Percentiles rank a stretch among this genome's conserved stretches.
Evolutionary conservation across 164 flowering plant genomes (phyloP).

Genomic region (Vitis cinerea): DNA sequence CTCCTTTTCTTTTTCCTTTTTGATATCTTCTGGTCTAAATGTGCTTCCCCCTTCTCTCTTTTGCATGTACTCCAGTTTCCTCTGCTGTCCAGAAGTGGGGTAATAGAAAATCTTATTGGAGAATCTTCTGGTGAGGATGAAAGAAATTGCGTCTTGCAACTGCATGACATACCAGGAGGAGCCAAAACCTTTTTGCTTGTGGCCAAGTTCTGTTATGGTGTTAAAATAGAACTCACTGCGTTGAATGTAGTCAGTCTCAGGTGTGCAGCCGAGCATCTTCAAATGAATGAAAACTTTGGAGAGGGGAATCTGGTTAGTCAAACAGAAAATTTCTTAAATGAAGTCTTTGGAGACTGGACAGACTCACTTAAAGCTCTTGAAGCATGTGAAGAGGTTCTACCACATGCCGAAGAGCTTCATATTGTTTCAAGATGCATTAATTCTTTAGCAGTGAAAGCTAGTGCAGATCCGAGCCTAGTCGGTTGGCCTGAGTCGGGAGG

Average conservation of each 20-base stretch:
- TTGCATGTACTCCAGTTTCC: slow-evolving; percentile 55
- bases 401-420: slow-evolving; percentile 68
- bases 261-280: slow-evolving; percentile 75
- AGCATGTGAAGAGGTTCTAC: slow-evolving; percentile 65
- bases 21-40: background rate
- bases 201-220: slow-evolving; percentile 78
- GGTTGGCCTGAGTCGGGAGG: slow-evolving; percentile 45
- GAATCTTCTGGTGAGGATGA: slow-evolving; percentile 35
- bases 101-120: slow-evolving; percentile 48
- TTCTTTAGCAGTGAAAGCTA: slow-evolving; percentile 70
- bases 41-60: background rate
- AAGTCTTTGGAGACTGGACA: slow-evolving; percentile 55
- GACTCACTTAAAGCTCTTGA: slow-evolving; percentile 65
- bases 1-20: background rate
- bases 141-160: slow-evolving; percentile 36
- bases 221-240: slow-evolving; percentile 62
- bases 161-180: slow-evolving; percentile 78
- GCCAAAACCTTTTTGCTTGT: slow-evolving; percentile 59
- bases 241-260: slow-evolving; percentile 57
- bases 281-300: slow-evolving; percentile 67
- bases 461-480: slow-evolving; percentile 56
- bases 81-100: slow-evolving; percentile 62
- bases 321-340: slow-evolving; percentile 56
- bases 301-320: slow-evolving; percentile 62
- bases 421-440: slow-evolving; percentile 69